Evolutionary conservation across 1,284 basidiomycete species (phyloP).

Genomic region (Microbotryum scabiosae): DNA sequence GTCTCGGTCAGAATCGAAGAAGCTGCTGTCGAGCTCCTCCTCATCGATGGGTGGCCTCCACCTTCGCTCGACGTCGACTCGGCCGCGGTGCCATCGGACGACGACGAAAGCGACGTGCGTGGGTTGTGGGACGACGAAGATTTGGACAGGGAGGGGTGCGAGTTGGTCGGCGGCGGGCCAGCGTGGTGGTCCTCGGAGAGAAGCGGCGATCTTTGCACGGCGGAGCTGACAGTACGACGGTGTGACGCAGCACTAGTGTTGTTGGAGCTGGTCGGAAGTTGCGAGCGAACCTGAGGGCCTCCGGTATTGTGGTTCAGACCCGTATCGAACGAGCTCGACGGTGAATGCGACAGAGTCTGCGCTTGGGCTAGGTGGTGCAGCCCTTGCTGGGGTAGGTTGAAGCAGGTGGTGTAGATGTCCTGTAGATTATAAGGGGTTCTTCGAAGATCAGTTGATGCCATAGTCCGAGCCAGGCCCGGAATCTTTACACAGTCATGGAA

Average conservation of each 20-base stretch:
- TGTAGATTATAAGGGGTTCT: slow-evolving; percentile 44
- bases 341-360: slow-evolving; percentile 26
- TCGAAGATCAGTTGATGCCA: not conserved
- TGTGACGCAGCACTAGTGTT: not conserved
- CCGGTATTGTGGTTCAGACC: slow-evolving; percentile 6
- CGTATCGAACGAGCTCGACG: slow-evolving; percentile 23
- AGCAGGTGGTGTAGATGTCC: slow-evolving; percentile 89
- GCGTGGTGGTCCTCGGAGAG: slow-evolving; percentile 9
- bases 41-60: not conserved
- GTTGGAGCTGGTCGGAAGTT: not conserved
- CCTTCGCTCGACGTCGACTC: not conserved
- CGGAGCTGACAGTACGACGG: not conserved
- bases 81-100: not conserved
- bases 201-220: slow-evolving; percentile 1
- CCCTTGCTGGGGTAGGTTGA: slow-evolving; percentile 71
- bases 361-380: slow-evolving; percentile 36
- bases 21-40: not conserved
- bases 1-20: slow-evolving; percentile 2
- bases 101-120: not conserved
- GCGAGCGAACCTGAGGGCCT: not conserved
- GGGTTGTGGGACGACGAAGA: not conserved
- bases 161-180: not conserved
- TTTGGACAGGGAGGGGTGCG: not conserved
- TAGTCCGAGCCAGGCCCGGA: not conserved
- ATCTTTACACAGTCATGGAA: no score